phyloP scores from a whole-genome alignment of 768 basidiomycete species.

The Cyclocybe cylindracea region DNA sequence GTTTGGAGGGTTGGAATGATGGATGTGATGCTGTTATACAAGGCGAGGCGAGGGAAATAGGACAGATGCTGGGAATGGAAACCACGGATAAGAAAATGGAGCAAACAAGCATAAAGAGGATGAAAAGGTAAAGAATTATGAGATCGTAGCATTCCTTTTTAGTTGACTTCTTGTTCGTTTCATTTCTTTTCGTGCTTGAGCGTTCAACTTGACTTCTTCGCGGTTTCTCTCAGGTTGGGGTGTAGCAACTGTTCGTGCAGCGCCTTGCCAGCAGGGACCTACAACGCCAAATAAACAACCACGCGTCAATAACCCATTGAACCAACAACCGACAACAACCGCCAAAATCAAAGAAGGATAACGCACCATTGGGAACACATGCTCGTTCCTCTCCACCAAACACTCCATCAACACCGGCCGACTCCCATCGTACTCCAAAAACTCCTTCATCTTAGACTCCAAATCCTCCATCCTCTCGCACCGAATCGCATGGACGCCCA shows the following conservation, averaged over 20 bases:
- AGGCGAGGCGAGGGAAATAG: slow-evolving; percentile 1
- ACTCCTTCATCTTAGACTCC: slow-evolving; percentile 97
- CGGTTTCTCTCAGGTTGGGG: slow-evolving; percentile 41
- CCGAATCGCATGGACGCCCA: slow-evolving; percentile 91
- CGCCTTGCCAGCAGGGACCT: slow-evolving; percentile 93
- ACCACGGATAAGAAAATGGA: slow-evolving; percentile 3
- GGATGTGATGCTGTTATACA: slow-evolving; percentile 11
- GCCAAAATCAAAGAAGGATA: slow-evolving; percentile 5
- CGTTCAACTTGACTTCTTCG: slow-evolving; percentile 12
- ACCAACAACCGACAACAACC: slow-evolving; percentile 8
- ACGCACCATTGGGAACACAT: slow-evolving; percentile 87
- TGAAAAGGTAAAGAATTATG: neutral
- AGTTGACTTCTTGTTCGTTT: neutral
- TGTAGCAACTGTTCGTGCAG: slow-evolving; percentile 90
- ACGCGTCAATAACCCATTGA: neutral
- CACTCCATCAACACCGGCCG: slow-evolving; percentile 93
- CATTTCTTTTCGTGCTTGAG: neutral
- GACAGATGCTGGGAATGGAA: neutral
- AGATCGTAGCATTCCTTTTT: slow-evolving; percentile 3
- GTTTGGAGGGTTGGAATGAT: neutral
- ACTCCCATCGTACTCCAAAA: slow-evolving; percentile 88
- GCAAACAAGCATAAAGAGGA: neutral
- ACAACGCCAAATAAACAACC: neutral
- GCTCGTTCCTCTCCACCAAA: slow-evolving; percentile 78
- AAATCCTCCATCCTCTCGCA: slow-evolving; percentile 72